Conservation (phyloP, 805 yeast species). For the Candida tallmaniae region DNA sequence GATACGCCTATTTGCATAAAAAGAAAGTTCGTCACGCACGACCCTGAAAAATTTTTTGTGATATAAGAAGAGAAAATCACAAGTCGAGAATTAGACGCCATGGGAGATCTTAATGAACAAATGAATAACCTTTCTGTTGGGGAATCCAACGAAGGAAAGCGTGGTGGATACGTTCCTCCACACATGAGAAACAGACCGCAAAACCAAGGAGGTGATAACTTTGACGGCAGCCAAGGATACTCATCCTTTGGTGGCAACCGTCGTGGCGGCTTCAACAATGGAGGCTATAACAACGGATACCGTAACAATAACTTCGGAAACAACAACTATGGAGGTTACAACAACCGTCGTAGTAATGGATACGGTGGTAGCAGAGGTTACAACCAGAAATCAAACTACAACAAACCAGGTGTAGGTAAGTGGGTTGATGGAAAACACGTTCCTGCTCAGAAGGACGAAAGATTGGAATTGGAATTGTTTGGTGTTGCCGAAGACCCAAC, state of each 20-base stretch:
- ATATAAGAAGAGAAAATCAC: not conserved
- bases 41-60: not conserved
- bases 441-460: constrained; percentile 70
- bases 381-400: constrained; percentile 18
- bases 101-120: constrained; percentile 57
- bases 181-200: constrained; percentile 27
- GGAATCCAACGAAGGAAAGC: constrained; percentile 20
- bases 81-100: no score
- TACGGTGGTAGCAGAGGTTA: constrained; percentile 14
- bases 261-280: constrained; percentile 14
- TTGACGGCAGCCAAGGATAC: not conserved
- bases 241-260: constrained; percentile 6
- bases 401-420: constrained; percentile 62
- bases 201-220: constrained; percentile 6
- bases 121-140: constrained; percentile 53
- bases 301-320: constrained; percentile 17
- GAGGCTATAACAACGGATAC: constrained; percentile 13
- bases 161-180: constrained; percentile 50
- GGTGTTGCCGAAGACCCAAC: constrained; percentile 72
- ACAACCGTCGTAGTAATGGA: constrained; percentile 28
- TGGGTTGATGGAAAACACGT: constrained; percentile 86
- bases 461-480: constrained; percentile 73
- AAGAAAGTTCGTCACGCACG: no score
- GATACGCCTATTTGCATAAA: no score
- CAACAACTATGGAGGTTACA: constrained; percentile 18